Base-by-base conservation (phyloP, 768 basidiomycete species). In the Amylocystis lapponica region DNA sequence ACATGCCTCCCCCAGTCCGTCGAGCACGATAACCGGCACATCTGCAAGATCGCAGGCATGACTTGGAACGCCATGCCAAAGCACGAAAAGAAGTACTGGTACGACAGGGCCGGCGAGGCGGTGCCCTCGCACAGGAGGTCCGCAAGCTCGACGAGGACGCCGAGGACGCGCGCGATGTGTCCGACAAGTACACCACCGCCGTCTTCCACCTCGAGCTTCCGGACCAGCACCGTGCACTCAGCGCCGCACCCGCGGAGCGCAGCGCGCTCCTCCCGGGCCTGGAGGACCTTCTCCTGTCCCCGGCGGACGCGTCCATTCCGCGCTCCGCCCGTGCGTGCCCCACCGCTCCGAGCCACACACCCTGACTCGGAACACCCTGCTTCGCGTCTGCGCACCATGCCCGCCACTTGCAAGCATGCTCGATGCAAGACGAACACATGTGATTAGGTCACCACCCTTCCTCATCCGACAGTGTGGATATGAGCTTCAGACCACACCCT, bases 11-110 rank as follows among this genome's bases (percentile, higher is more conserved):
- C 66, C 22, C 65, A 66, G 26, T 41, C 55, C 7, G 36, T 46
- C 22, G 46, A 48, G 40, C 37, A 40, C 6, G 60, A 62, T 27
- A 38, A 76, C 43, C 76, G 78, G 54, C 70, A 74, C 1, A 71
- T 91, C 35, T 86, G 82, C 14, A 81, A 83, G 54, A 75, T 84
- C 38, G 83, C 86, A 0, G 82, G 77, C 0, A 76, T 80, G 40
- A 78, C 83, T 30, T 93, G 90, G 90, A 72, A 69, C 27, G 66
- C 71, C 44, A 68, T 88, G 5, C 50, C 74, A 1, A 36, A 51
- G 0, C 67, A 69, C 30, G 74, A 77, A 43, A 75, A 64, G 50
- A 57, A 69, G 11, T 60, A 58, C 41, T 86, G 70, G 67, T 69
- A 73, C 50, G 53, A 58, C 7, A 65, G 73, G n/a, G 82, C 83